Percentiles rank a stretch among this genome's conserved stretches.
phyloP scores from a whole-genome alignment of 2,329 filamentous ascomycete species.

The Cordyceps farinosa region DNA sequence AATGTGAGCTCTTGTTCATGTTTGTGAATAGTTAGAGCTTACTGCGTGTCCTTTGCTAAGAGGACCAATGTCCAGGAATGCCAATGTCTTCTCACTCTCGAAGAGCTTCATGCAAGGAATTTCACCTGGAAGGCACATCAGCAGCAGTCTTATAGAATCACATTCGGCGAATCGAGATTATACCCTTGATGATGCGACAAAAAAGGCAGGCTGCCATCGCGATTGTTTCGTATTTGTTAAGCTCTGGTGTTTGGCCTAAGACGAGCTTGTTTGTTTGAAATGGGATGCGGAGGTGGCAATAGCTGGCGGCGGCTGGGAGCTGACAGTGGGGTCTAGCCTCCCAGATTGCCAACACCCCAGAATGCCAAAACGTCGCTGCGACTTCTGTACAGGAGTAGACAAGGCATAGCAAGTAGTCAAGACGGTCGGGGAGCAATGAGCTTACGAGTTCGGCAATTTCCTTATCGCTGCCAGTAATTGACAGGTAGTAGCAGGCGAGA shows the following conservation, averaged over 20 bases:
- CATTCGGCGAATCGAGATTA: slow-evolving; percentile 15
- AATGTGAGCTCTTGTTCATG: background rate
- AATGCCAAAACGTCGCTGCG: background rate
- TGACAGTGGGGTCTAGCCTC: background rate
- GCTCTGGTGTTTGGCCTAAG: background rate
- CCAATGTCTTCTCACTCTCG: slow-evolving; percentile 88
- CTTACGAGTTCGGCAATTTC: no score
- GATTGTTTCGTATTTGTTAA: background rate
- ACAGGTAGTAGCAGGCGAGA: no score
- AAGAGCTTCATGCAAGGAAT: slow-evolving; percentile 96
- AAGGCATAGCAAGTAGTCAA: no score
- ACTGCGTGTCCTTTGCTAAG: slow-evolving; percentile 87
- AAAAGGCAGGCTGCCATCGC: slow-evolving; percentile 69
- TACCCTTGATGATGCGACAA: slow-evolving; percentile 96
- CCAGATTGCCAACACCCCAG: background rate
- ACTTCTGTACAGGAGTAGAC: no score
- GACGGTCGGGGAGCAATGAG: no score
- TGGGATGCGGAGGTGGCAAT: slow-evolving; percentile 13
- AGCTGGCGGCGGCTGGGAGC: background rate
- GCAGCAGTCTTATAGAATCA: slow-evolving; percentile 7
- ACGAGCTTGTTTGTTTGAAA: background rate
- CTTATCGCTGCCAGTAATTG: no score
- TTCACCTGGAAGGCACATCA: slow-evolving; percentile 58
- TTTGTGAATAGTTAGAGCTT: slow-evolving; percentile 31
- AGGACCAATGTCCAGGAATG: slow-evolving; percentile 94